A percentile compares a stretch with the other conserved stretches of the same genome.
These are phyloP conservation scores for Talaromyces borbonicus DNA, from an alignment of 495 filamentous ascomycete genomes.

Conservation along the genomic window DNA sequence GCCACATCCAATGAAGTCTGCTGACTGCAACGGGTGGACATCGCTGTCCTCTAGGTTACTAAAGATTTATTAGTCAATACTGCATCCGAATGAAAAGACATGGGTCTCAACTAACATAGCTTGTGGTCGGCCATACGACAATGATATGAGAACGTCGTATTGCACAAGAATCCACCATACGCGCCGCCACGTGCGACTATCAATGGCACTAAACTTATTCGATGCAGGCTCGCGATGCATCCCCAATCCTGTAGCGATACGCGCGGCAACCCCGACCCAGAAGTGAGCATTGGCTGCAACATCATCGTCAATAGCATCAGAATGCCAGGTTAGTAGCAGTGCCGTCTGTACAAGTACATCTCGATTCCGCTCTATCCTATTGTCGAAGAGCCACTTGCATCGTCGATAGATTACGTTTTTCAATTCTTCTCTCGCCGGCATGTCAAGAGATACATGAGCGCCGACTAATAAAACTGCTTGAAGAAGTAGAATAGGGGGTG, in stretches of 20 bases:
- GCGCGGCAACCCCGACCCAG: slow-evolving; percentile 38
- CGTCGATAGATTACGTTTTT: slow-evolving; percentile 41
- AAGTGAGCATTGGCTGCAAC: slow-evolving; percentile 40
- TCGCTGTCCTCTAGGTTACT: slow-evolving; percentile 41
- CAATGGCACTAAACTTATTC: slow-evolving; percentile 31
- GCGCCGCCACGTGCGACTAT: slow-evolving; percentile 38
- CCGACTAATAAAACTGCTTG: slow-evolving; percentile 39
- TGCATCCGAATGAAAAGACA: neutral
- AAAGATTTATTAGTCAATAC: slow-evolving; percentile 4
- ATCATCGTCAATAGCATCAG: slow-evolving; percentile 38
- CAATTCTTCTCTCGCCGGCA: slow-evolving; percentile 31
- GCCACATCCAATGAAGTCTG: slow-evolving; percentile 41
- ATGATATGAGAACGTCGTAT: slow-evolving; percentile 38
- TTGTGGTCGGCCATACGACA: slow-evolving; percentile 41
- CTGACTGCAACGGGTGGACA: slow-evolving; percentile 29
- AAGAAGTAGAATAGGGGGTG: slow-evolving; percentile 35
- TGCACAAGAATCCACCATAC: slow-evolving; percentile 40
- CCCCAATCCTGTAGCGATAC: slow-evolving; percentile 39
- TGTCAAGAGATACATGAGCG: slow-evolving; percentile 31
- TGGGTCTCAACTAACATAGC: slow-evolving; percentile 29
- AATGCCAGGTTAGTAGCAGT: slow-evolving; percentile 39
- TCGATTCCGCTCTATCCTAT: slow-evolving; percentile 40
- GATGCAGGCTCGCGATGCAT: slow-evolving; percentile 41
- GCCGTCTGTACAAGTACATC: slow-evolving; percentile 39
- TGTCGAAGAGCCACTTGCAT: slow-evolving; percentile 38